These are phyloP conservation scores for Cucurbita ficifolia DNA, from an alignment of 306 rosid genomes.

Conservation along the genomic window DNA sequence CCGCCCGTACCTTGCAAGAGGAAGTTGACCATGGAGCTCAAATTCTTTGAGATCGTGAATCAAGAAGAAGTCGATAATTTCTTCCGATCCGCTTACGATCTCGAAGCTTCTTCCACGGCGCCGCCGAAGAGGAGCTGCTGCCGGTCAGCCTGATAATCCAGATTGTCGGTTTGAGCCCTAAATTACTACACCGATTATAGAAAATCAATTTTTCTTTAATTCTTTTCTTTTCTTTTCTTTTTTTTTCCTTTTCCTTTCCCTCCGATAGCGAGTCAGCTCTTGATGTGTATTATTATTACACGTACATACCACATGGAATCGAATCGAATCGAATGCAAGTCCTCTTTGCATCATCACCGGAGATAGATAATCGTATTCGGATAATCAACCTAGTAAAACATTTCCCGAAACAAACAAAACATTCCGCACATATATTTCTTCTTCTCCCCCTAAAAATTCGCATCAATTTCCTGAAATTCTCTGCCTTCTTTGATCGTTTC, in stretches of 20 bases:
- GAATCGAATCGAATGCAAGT: neutral
- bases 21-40: constrained; percentile 24
- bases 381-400: neutral
- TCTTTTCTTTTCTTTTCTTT: neutral
- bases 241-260: neutral
- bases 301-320: constrained; percentile 5
- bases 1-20: constrained; percentile 25
- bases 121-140: constrained; percentile 13
- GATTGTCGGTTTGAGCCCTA: constrained; percentile 19
- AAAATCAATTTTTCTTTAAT: constrained; percentile 1
- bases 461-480: neutral
- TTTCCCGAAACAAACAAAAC: neutral
- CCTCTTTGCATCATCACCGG: neutral
- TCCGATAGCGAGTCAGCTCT: constrained; percentile 2
- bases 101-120: neutral
- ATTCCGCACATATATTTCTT: neutral
- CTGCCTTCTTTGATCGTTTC: neutral
- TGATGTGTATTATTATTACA: constrained; percentile 7
- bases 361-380: constrained; percentile 2
- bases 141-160: neutral
- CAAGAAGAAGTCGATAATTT: constrained; percentile 33
- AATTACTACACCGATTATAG: constrained; percentile 16
- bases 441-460: neutral
- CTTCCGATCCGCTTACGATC: constrained; percentile 27
- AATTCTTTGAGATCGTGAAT: constrained; percentile 31